These are phyloP conservation scores for Cornus kousa DNA, from an alignment of 148 eudicot species.

Conservation along the genomic window DNA sequence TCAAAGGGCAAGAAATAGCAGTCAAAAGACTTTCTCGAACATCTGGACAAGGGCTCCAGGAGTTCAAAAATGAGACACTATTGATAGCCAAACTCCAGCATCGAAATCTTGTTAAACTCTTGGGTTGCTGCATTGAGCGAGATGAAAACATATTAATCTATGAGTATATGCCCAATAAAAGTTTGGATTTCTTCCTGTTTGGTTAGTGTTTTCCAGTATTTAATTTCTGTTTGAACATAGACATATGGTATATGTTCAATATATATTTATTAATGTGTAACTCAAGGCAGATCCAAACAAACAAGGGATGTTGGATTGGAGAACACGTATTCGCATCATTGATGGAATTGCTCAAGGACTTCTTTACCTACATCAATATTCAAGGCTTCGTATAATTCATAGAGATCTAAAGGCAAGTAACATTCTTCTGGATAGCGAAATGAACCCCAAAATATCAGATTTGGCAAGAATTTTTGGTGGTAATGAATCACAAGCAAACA, in stretches of 20 bases:
- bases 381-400: constrained; percentile 20
- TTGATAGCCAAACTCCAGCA: constrained; percentile 29
- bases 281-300: constrained; percentile 16
- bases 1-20: constrained; percentile 24
- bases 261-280: too few species aligned
- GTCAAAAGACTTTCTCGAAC: constrained; percentile 28
- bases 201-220: constrained; percentile 12
- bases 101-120: constrained; percentile 25
- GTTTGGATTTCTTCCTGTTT: constrained; percentile 23
- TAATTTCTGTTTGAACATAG: too few species aligned
- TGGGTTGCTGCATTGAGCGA: constrained; percentile 23
- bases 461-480: constrained; percentile 24
- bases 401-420: constrained; percentile 26
- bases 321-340: constrained; percentile 6
- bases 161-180: constrained; percentile 23
- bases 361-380: constrained; percentile 22
- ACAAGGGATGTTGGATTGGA: constrained; percentile 16
- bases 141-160: constrained; percentile 26
- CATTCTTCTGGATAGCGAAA: constrained; percentile 17
- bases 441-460: constrained; percentile 31
- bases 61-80: constrained; percentile 22
- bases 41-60: constrained; percentile 26
- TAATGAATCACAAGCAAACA: constrained; percentile 14
- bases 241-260: too few species aligned
- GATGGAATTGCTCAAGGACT: constrained; percentile 26